Evolutionary conservation across 441 rosid species (phyloP).

Genomic region (Erysimum cheiri): DNA sequence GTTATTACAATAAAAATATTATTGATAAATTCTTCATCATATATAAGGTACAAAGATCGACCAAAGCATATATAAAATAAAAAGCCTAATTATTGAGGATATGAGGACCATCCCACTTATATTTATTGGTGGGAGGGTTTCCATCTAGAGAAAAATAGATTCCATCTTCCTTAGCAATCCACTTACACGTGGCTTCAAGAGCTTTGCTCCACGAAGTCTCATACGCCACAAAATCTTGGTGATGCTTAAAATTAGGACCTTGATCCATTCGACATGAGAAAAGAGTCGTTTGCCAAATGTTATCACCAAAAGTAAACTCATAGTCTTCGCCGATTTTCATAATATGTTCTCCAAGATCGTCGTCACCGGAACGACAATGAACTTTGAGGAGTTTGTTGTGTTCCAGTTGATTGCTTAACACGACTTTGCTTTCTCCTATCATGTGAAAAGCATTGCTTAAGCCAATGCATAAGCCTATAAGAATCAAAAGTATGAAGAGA

Average conservation of each 20-base stretch:
- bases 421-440: conserved; percentile 33
- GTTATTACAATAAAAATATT: neutral
- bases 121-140: conserved; percentile 4
- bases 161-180: conserved; percentile 38
- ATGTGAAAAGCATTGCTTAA: conserved; percentile 20
- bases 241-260: conserved; percentile 37
- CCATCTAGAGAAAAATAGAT: conserved; percentile 38
- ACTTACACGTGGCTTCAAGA: conserved; percentile 5
- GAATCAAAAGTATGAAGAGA: neutral
- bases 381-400: conserved; percentile 40
- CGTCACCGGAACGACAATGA: conserved; percentile 14
- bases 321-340: conserved; percentile 25
- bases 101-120: conserved; percentile 34
- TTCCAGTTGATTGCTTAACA: conserved; percentile 31
- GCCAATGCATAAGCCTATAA: conserved; percentile 23
- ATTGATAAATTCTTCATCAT: neutral
- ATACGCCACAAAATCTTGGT: conserved; percentile 31
- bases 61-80: neutral
- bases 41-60: conserved; percentile 4
- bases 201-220: conserved; percentile 32
- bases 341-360: conserved; percentile 19
- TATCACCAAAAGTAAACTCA: conserved; percentile 31
- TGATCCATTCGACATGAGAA: conserved; percentile 27
- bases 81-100: neutral
- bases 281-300: conserved; percentile 3